These are phyloP conservation scores for Delphinella strobiligena DNA, from an alignment of 2,329 filamentous ascomycete genomes.

Conservation along the genomic window DNA sequence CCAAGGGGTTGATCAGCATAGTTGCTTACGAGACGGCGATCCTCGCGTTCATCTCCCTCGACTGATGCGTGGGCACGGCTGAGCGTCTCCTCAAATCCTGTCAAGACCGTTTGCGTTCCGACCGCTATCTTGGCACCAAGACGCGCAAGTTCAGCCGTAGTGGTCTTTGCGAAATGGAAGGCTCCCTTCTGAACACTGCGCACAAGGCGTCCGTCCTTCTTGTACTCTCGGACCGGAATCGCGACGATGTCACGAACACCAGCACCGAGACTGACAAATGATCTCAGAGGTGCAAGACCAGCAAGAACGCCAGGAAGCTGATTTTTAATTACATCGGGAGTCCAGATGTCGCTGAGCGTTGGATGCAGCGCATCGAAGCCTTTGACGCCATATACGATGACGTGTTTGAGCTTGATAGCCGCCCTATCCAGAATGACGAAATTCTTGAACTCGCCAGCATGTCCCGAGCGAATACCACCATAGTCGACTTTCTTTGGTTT, in stretches of 20 bases:
- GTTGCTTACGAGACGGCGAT: conserved; percentile 68
- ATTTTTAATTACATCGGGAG: conserved; percentile 77
- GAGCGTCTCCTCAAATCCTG: conserved; percentile 76
- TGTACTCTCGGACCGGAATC: conserved; percentile 83
- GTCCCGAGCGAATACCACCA: conserved; percentile 77
- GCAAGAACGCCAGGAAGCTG: conserved; percentile 83
- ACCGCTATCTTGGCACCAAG: conserved; percentile 89
- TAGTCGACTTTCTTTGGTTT: conserved; percentile 99
- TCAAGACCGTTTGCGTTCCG: conserved; percentile 84
- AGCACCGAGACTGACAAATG: conserved; percentile 79
- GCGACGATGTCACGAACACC: conserved; percentile 79
- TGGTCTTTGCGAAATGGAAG: conserved; percentile 79
- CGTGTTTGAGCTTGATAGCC: conserved; percentile 72
- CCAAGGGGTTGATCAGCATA: conserved; percentile 92
- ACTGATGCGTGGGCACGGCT: conserved; percentile 26
- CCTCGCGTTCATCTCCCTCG: conserved; percentile 52
- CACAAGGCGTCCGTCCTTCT: conserved; percentile 84
- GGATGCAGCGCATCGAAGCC: conserved; percentile 86
- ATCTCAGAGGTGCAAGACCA: conserved; percentile 79
- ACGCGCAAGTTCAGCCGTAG: conserved; percentile 86
- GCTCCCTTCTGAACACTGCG: conserved; percentile 88
- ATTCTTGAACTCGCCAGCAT: conserved; percentile 98
- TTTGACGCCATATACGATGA: conserved; percentile 82
- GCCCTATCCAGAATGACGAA: conserved; percentile 86
- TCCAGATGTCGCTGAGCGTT: conserved; percentile 92